Conservation (phyloP, 2,329 filamentous ascomycete genomes). For the Neurospora sp. region DNA sequence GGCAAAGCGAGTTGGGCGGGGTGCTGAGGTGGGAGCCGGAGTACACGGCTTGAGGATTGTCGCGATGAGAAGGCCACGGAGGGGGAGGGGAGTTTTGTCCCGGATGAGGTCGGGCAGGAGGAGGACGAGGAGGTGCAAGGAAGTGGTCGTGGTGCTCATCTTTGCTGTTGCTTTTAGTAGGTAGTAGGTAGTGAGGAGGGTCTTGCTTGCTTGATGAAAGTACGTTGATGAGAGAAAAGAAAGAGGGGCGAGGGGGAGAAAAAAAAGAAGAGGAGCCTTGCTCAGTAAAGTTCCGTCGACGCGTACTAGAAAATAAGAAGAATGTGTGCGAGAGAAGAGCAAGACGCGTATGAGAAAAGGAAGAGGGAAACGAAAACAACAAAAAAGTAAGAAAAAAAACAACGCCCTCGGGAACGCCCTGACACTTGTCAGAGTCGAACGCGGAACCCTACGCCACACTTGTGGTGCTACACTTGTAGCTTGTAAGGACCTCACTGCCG, state of each 20-base stretch:
- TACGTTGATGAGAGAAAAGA: not conserved
- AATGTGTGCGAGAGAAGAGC: not conserved
- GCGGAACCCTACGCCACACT: not conserved
- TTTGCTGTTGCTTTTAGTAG: not conserved
- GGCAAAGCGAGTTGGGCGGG: not conserved
- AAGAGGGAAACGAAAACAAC: not conserved
- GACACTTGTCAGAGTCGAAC: not conserved
- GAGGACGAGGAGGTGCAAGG: not conserved
- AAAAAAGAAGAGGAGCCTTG: not conserved
- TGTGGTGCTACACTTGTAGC: not conserved
- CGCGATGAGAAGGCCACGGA: not conserved
- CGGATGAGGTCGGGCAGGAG: not conserved
- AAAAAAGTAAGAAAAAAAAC: not conserved
- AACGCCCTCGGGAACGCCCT: not conserved
- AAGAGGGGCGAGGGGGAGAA: not conserved
- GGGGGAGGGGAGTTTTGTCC: not conserved
- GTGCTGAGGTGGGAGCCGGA: not conserved
- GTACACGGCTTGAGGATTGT: not conserved
- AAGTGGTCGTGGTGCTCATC: not conserved
- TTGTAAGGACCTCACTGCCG: not conserved
- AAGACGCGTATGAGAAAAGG: not conserved
- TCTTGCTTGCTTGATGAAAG: not conserved
- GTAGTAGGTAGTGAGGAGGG: not conserved
- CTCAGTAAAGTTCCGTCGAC: not conserved
- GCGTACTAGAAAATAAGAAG: not conserved